Evolutionary conservation across 2,329 filamentous ascomycete species (phyloP), one percentile per base, ranked within the genome.

Genomic region (Parastagonospora nodorum): DNA sequence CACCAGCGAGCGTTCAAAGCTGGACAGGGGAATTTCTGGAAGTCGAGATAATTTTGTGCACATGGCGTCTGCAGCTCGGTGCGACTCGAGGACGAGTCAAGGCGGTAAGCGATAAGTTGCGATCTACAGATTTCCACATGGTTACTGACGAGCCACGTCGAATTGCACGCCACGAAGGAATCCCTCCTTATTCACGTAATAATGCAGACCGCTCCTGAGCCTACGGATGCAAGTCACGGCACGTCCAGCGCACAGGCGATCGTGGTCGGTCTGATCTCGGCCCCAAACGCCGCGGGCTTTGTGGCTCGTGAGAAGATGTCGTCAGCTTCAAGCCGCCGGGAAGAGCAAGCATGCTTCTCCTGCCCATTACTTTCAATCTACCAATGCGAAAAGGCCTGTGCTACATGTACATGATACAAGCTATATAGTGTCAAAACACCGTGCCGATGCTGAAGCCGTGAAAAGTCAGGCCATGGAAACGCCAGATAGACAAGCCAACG

Each of bases 241-340:
- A 48, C 40, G 35, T 42, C 44, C 19, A 29, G 45, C 35, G 35
- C 39, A 32, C 45, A 14, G 60, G 42, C 43, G 53, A 61, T 61
- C 52, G 52, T 45, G 50, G 51, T 44, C 48, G 30, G 45, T 51
- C 51, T 28, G 52, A 59, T 54, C 45, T 47, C 43, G 47, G 51
- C 58, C 55, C 55, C 48, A 42, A 58, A 55, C 58, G 51, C 53
- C 42, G 43, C 19, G 36, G 37, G 48, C 50, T 44, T 44, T 39
- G 37, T 46, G 29, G 39, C 28, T 31, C 40, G n/a, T 24, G 24
- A 31, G 42, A 49, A 43, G 35, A 27, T 45, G 37, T 41, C 28
- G n/a, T 45, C 45, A 44, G 46, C 49, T 11, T 50, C 42, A 37
- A 44, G 48, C 47, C 50, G 32, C 42, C 33, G 33, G 32, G 33